A percentile compares a stretch with the other conserved stretches of the same genome.
phyloP scores from a whole-genome alignment of 169 alveolate species.

The Theileria annulata region DNA sequence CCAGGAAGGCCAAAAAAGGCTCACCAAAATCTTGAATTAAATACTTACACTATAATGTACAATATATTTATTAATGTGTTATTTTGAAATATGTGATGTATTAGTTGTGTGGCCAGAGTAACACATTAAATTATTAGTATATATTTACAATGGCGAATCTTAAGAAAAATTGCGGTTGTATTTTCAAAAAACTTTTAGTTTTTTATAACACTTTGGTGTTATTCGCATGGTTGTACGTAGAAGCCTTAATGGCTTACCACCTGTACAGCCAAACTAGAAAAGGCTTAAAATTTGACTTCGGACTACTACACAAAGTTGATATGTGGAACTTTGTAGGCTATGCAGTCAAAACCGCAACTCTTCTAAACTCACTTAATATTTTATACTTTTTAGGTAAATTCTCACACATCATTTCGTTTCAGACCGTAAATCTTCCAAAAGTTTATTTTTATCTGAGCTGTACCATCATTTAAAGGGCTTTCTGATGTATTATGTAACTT shows the following conservation, averaged over 20 bases:
- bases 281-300: not conserved
- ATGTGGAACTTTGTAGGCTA: not conserved
- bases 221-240: conserved; percentile 20
- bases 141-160: not conserved
- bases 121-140: conserved; percentile 7
- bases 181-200: not conserved
- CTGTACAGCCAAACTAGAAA: not conserved
- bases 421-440: not conserved
- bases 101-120: conserved; percentile 11
- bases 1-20: conserved; percentile 39
- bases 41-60: not conserved
- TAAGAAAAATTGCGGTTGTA: not conserved
- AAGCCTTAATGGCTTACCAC: not conserved
- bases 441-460: not conserved
- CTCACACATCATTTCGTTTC: not conserved
- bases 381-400: conserved; percentile 4
- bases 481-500: conserved; percentile 19
- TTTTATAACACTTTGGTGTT: conserved; percentile 18
- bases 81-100: not conserved
- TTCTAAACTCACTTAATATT: conserved; percentile 14
- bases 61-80: not conserved
- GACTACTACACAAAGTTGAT: not conserved
- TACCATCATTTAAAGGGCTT: conserved; percentile 13
- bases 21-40: conserved; percentile 5
- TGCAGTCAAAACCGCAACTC: not conserved